Evolutionary conservation across 1,139 yeast species (phyloP), one percentile per base, ranked within the genome.

Genomic region (Saccharomyces hybrid): DNA sequence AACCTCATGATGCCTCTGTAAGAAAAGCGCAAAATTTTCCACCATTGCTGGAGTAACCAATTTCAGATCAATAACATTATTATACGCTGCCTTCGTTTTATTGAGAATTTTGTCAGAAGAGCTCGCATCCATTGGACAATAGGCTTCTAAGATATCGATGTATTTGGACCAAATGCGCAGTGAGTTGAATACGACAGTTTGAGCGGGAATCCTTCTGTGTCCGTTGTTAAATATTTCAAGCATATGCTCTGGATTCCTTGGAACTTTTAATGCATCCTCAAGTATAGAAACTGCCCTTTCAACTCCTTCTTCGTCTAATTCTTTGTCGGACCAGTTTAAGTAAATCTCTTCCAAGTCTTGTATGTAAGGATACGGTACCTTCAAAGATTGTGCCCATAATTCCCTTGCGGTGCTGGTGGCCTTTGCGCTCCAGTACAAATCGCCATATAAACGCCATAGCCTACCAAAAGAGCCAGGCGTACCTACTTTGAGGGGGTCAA

Each of bases 381-480:
- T 81, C 0, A 82, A 74, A 0, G 95, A 86, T 56, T 84, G 84
- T 46, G 82, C 80, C 55, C 78, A 80, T n/a, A 90, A 79, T 13
- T 79, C 73, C 58, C 86, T 73, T 0, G 95, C 89, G 0, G 89
- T 81, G 38, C 76, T 78, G 32, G 78, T 68, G 61, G 87, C 88
- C 1, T 74, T 72, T 50, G 76, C 74, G 1, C 73, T 70, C 51
- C 84, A 82, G 68, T 88, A 90, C 2, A 86, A 70, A 26, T 73
- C 70, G 0, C 96, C 87, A 68, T 88, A 90, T 13, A 75, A 72
- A 9, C 80, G 73, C 97, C 97, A 91, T 11, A 90, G 65, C 42
- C 77, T 70, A 0, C 82, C 77, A 8, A 85, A 67, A 1, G 70
- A 60, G 1, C 74, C 78, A 52, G 67, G 74, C 16, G 67, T 67